Base-by-base conservation (phyloP, 345 rosid genomes). In the Linum lewisii region DNA sequence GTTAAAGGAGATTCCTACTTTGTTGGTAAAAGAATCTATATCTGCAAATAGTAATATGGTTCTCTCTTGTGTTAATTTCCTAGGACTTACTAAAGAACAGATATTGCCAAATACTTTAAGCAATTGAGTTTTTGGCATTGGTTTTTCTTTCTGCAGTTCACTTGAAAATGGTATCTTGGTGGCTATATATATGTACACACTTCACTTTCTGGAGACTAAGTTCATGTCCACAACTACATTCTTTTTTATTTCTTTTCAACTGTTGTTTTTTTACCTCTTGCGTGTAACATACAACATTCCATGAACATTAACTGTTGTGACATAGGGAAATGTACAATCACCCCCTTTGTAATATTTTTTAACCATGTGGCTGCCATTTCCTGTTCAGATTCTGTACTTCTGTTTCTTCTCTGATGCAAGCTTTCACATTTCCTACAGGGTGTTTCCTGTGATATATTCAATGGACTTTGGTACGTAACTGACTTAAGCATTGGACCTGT, bases 391-490 rank as follows among this genome's bases (percentile, higher is more conserved):
- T 21, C 21, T 45, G 14, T 25, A 16, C 25, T 24, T 42, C 23
- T 18, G 16, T 44, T 8, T 47, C 23, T 21, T 58, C 38, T 49
- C 62, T 29, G 37, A 57, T 38, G 21, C 4, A 1, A 16, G 15
- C 21, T 25, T 38, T 19, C 21, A n/a, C n/a, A 66, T 71, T 62
- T 61, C 32, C 13, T 58, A 56, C 83, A 92, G 96, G 98, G 98
- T 54, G 88, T 88, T 24, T 78, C 88, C 54, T 92, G 98, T 79
- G 98, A 88, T 78, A 54, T 92, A 38, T 77, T 74, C 63, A 72
- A 75, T 67, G 88, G 83, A 20, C 78, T 65, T 54, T 92, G 98
- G 96, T 92, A 86, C 74, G 88, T 84, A 51, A 92, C 95, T 52
- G 62, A 73, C 61, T 66, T 92, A 55, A 86, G 77, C 79, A 78